A percentile compares a stretch with the other conserved stretches of the same genome.
Conservation (phyloP, 2,329 filamentous ascomycete species). For the Alternaria arbusti region DNA sequence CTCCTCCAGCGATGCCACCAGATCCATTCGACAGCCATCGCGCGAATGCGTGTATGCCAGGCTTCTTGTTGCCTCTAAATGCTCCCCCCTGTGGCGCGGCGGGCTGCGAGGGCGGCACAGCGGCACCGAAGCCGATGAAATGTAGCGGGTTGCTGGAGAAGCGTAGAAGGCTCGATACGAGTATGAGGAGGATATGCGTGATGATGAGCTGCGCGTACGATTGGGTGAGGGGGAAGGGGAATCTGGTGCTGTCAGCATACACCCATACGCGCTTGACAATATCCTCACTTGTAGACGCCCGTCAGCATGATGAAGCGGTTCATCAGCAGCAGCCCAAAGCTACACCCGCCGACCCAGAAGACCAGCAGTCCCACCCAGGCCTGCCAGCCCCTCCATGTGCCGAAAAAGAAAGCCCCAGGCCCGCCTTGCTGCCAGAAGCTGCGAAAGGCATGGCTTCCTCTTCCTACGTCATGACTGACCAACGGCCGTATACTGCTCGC, state of each 20-base stretch:
- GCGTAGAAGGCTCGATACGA: slow-evolving; percentile 57
- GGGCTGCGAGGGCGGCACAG: slow-evolving; percentile 53
- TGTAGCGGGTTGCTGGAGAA: slow-evolving; percentile 52
- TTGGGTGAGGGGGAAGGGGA: slow-evolving; percentile 60
- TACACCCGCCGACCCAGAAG: slow-evolving; percentile 56
- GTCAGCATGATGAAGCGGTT: slow-evolving; percentile 60
- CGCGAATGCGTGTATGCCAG: slow-evolving; percentile 33
- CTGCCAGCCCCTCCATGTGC: slow-evolving; percentile 56
- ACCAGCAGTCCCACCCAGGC: slow-evolving; percentile 56
- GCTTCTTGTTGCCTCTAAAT: slow-evolving; percentile 36
- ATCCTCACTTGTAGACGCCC: slow-evolving; percentile 52
- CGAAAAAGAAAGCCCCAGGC: slow-evolving; percentile 57
- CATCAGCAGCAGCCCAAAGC: slow-evolving; percentile 57
- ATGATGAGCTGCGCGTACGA: slow-evolving; percentile 59
- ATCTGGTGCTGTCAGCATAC: slow-evolving; percentile 46
- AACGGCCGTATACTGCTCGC: slow-evolving; percentile 49
- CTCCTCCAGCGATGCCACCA: slow-evolving; percentile 60
- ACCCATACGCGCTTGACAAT: background rate
- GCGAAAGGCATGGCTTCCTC: slow-evolving; percentile 20
- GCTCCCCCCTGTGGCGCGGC: slow-evolving; percentile 40
- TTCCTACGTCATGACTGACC: slow-evolving; percentile 41
- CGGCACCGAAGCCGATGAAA: slow-evolving; percentile 51
- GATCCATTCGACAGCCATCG: slow-evolving; percentile 50
- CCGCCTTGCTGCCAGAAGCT: slow-evolving; percentile 51
- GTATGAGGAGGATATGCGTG: slow-evolving; percentile 57